phyloP scores from a whole-genome alignment of 2,329 filamentous ascomycete genomes.

The Colletotrichum horii region DNA sequence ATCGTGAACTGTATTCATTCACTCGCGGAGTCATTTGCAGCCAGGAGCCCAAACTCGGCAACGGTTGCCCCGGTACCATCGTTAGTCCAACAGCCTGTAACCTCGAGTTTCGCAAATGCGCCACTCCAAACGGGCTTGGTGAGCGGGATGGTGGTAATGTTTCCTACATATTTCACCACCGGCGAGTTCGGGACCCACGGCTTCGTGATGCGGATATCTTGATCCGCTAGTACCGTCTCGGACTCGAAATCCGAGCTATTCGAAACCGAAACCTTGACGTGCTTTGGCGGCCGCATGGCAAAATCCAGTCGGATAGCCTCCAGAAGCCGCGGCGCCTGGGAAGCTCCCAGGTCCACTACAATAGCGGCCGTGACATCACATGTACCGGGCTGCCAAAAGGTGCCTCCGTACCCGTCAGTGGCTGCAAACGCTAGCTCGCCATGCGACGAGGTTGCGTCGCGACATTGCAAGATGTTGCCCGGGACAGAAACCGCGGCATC shows the following conservation, averaged over 20 bases:
- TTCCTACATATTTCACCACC: background rate
- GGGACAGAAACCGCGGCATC: background rate
- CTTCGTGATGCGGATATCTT: background rate
- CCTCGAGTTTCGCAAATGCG: background rate
- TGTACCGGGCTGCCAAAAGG: background rate
- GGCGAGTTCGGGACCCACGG: background rate
- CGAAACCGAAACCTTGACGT: background rate
- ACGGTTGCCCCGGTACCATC: background rate
- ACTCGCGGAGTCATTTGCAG: background rate
- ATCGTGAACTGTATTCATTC: background rate
- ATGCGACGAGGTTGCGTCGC: background rate
- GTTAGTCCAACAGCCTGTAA: background rate
- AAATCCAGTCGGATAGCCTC: background rate
- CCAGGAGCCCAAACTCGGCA: slow-evolving; percentile 1
- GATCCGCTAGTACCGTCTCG: background rate
- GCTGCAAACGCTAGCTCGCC: background rate
- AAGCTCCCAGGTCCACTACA: background rate
- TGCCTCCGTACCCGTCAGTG: background rate
- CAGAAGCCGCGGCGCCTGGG: background rate
- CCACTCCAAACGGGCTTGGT: background rate
- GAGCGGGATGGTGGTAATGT: background rate
- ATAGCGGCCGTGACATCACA: background rate
- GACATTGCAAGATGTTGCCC: background rate
- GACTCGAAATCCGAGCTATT: background rate
- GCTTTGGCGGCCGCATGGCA: background rate